phyloP scores from a whole-genome alignment of 495 filamentous ascomycete genomes.

The Annulohypoxylon moriforme region DNA sequence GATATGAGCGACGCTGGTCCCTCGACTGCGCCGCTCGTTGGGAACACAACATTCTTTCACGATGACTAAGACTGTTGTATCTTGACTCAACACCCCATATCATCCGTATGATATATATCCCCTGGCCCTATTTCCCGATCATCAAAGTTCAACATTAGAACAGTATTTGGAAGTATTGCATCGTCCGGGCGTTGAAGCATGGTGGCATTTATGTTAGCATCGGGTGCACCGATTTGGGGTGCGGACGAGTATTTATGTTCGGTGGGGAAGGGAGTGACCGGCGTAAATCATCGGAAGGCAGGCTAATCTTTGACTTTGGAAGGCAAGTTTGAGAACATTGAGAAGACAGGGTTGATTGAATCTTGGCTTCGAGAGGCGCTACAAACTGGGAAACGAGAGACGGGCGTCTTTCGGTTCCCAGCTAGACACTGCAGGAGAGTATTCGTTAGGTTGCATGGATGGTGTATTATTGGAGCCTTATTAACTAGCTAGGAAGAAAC shows the following conservation, averaged over 20 bases:
- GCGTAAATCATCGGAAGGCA: slow-evolving; percentile 21
- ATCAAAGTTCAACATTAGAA: slow-evolving; percentile 23
- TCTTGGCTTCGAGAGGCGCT: slow-evolving; percentile 16
- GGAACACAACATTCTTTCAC: slow-evolving; percentile 59
- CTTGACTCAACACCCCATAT: slow-evolving; percentile 41
- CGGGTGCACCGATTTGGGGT: slow-evolving; percentile 21
- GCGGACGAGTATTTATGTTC: slow-evolving; percentile 7
- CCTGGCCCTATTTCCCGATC: slow-evolving; percentile 45
- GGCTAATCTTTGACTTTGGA: slow-evolving; percentile 16
- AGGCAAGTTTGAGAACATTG: slow-evolving; percentile 22
- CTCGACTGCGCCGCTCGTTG: slow-evolving; percentile 55
- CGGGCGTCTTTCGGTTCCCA: slow-evolving; percentile 4
- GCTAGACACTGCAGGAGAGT: slow-evolving; percentile 18
- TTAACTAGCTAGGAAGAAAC: slow-evolving; percentile 1
- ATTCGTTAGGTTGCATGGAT: slow-evolving; percentile 7
- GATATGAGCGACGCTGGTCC: slow-evolving; percentile 62
- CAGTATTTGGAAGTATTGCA: slow-evolving; percentile 38
- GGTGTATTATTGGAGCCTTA: slow-evolving; percentile 10
- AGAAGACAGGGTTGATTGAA: slow-evolving; percentile 6
- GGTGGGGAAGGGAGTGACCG: neutral
- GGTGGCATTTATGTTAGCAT: slow-evolving; percentile 43
- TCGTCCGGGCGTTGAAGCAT: slow-evolving; percentile 42
- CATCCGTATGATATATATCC: slow-evolving; percentile 53
- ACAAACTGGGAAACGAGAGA: slow-evolving; percentile 10
- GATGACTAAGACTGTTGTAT: slow-evolving; percentile 49